phyloP scores from a whole-genome alignment of 306 rosid species.

The Castanea crenata region DNA sequence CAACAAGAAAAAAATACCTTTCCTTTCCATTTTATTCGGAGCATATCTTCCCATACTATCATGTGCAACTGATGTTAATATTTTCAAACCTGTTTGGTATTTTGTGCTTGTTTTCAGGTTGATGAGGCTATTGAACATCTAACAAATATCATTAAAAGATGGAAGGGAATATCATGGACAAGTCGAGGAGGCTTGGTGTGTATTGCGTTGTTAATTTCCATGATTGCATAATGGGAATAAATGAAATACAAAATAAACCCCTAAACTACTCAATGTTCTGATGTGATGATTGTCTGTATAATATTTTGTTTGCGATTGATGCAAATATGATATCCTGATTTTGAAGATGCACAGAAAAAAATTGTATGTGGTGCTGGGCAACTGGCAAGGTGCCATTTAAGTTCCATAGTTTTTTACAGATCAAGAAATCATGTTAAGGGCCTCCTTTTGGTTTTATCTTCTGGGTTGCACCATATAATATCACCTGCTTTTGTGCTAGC shows the following conservation, averaged over 20 bases:
- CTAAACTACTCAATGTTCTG: not conserved
- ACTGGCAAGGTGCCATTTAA: not conserved
- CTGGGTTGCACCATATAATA: not conserved
- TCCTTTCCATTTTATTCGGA: too few relatives aligned
- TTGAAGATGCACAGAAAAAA: not conserved
- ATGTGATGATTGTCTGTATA: not conserved
- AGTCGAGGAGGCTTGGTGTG: conserved; percentile 88
- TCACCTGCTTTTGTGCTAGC: not conserved
- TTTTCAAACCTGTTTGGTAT: too few relatives aligned
- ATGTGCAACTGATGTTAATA: too few relatives aligned
- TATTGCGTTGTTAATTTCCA: conserved; percentile 5
- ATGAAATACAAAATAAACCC: too few relatives aligned
- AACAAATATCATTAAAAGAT: conserved; percentile 34
- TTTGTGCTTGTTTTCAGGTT: conserved; percentile 40
- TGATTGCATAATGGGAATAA: not conserved
- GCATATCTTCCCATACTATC: too few relatives aligned
- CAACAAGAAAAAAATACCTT: too few relatives aligned
- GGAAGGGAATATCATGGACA: conserved; percentile 78
- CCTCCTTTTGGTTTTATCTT: not conserved
- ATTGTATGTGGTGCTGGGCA: not conserved
- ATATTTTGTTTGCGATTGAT: not conserved
- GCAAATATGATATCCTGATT: not conserved
- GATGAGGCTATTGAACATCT: conserved; percentile 52
- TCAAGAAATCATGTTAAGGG: not conserved
- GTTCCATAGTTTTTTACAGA: not conserved